A percentile compares a stretch with the other conserved stretches of the same genome.
Conservation (phyloP, 1,139 yeast species). For the Suhomyces bokatorum region DNA sequence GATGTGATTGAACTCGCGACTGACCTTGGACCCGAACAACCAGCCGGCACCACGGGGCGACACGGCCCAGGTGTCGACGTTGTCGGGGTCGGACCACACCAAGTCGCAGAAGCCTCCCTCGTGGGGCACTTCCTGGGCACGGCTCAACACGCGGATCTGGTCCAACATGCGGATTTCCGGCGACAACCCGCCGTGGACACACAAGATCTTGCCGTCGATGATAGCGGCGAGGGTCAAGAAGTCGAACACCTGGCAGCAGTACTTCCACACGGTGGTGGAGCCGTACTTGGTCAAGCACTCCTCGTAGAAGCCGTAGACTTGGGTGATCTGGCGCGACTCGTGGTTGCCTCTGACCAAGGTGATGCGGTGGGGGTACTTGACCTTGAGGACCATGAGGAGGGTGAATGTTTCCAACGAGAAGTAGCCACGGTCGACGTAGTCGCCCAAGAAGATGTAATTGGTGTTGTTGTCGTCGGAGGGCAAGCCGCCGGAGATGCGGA, state of each 20-base stretch:
- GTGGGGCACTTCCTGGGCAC: conserved; percentile 99
- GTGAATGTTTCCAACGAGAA: conserved; percentile 92
- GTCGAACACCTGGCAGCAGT: conserved; percentile 95
- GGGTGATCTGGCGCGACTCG: conserved; percentile 93
- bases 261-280: conserved; percentile 96
- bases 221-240: conserved; percentile 91
- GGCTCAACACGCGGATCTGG: conserved; percentile 87
- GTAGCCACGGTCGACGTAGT: conserved; percentile 96
- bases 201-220: conserved; percentile 86
- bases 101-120: conserved; percentile 98
- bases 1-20: conserved; percentile 90
- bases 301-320: conserved; percentile 89
- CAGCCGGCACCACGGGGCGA: conserved; percentile 99
- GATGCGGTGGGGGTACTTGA: conserved; percentile 79
- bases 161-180: conserved; percentile 97
- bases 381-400: conserved; percentile 84
- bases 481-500: conserved; percentile 91
- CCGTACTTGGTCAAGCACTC: conserved; percentile 93
- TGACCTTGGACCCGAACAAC: conserved; percentile 91
- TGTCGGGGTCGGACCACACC: conserved; percentile 98
- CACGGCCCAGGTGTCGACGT: conserved; percentile 98
- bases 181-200: conserved; percentile 97
- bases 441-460: conserved; percentile 86
- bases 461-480: conserved; percentile 53
- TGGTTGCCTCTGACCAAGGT: conserved; percentile 93